phyloP scores from a whole-genome alignment of 495 filamentous ascomycete species.

The Penicillium bialowiezense region DNA sequence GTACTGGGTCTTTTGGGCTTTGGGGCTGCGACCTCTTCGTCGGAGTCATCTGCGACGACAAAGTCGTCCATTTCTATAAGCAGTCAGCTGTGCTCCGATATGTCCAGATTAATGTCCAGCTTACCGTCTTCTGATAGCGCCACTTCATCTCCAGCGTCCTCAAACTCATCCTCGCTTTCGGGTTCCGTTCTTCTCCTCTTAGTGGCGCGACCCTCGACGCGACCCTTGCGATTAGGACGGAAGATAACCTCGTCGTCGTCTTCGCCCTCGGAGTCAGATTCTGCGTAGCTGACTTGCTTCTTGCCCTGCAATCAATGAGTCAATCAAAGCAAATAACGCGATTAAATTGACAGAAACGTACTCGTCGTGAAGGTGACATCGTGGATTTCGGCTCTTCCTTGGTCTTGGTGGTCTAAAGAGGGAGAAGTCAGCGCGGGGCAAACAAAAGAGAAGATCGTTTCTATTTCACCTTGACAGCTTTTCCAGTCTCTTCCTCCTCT shows the following conservation, averaged over 20 bases:
- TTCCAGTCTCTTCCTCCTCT: slow-evolving; percentile 32
- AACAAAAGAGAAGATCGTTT: slow-evolving; percentile 3
- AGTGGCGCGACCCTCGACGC: slow-evolving; percentile 27
- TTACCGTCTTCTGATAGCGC: slow-evolving; percentile 59
- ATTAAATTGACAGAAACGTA: slow-evolving; percentile 16
- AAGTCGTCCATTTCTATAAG: slow-evolving; percentile 76
- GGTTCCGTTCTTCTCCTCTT: slow-evolving; percentile 54
- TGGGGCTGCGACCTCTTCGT: slow-evolving; percentile 68
- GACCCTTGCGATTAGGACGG: slow-evolving; percentile 38
- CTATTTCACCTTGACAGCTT: slow-evolving; percentile 21
- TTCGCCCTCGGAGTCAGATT: slow-evolving; percentile 52
- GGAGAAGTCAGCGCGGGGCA: slow-evolving; percentile 10
- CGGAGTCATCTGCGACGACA: slow-evolving; percentile 73
- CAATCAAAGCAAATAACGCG: not conserved
- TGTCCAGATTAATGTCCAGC: slow-evolving; percentile 16
- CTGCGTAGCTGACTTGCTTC: slow-evolving; percentile 46
- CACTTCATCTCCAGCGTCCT: slow-evolving; percentile 49
- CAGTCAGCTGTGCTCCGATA: slow-evolving; percentile 16
- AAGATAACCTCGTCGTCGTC: slow-evolving; percentile 55
- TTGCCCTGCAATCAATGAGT: slow-evolving; percentile 30
- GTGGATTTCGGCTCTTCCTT: slow-evolving; percentile 16
- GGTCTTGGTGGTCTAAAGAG: slow-evolving; percentile 17
- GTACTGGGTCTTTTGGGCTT: slow-evolving; percentile 68
- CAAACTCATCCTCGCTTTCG: slow-evolving; percentile 68
- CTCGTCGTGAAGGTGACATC: slow-evolving; percentile 47